Evolutionary conservation across 306 rosid genomes (phyloP).

Genomic region (Acacia acuminata): DNA sequence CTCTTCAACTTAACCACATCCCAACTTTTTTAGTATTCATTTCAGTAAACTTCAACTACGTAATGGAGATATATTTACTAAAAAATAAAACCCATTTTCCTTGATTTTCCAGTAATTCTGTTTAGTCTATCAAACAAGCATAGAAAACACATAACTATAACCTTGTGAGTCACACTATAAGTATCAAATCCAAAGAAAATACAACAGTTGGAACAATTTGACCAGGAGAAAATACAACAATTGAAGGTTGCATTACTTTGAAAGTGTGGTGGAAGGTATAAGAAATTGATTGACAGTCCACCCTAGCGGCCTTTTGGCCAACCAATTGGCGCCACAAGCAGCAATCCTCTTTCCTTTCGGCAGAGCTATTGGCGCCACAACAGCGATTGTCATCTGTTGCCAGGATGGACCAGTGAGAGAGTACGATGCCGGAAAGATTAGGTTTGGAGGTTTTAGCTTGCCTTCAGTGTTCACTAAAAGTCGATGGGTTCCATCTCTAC

Average conservation of each 20-base stretch:
- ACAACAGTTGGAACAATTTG: conserved; percentile 81
- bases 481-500: too few relatives aligned
- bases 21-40: neutral
- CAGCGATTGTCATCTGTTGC: too few relatives aligned
- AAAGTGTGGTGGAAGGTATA: too few relatives aligned
- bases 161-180: neutral
- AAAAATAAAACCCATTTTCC: neutral
- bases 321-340: too few relatives aligned
- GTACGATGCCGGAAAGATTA: too few relatives aligned
- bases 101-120: neutral
- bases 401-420: too few relatives aligned
- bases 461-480: too few relatives aligned
- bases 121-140: neutral
- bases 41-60: neutral
- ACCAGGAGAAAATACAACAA: conserved; percentile 56
- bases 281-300: too few relatives aligned
- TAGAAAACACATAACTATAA: neutral
- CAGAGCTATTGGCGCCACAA: too few relatives aligned
- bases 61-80: conserved; percentile 18
- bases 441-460: too few relatives aligned
- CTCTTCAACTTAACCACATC: neutral
- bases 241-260: conserved; percentile 44
- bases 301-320: too few relatives aligned
- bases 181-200: conserved; percentile 21
- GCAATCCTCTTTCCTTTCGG: too few relatives aligned